Evolutionary conservation across 2,329 filamentous ascomycete genomes (phyloP), one percentile per base, ranked within the genome.

Genomic region (Immersiporthe knoxdaviesiana): DNA sequence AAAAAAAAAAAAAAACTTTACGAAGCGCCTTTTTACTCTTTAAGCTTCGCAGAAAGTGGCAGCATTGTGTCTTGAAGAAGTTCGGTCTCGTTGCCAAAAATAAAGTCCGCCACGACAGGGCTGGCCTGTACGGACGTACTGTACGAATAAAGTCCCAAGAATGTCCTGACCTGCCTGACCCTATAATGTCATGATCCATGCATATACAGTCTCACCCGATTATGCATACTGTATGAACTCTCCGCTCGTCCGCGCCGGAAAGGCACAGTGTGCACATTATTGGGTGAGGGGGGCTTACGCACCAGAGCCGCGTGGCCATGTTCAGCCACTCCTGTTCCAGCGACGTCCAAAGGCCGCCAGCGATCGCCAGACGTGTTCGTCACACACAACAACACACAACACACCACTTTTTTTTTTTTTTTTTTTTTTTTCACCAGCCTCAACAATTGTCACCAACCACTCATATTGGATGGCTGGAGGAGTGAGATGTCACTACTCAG

Each of bases 241-340:
- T 59, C 44, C 56, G 12, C 1, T 10, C 7, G 8, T n/a, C n/a
- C n/a, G 2, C 12, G 27, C 5, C 1, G 1, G 6, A 10, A 11
- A n/a, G 6, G 0, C n/a, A 68, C 66, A 68, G 69, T 70, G 66
- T 27, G 27, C 2, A 50, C 16, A 0, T 10, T 6, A 2, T 14
- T 14, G 4, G 27, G n/a, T n/a, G n/a, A n/a, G n/a, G n/a, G 32
- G 21, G 14, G 37, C 63, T n/a, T 56, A 56, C 27, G 58, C 56
- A 65, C 50, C 56, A 65, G 56, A 67, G 67, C 64, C 69, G 69
- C 67, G 67, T 66, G 69, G 69, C 69, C 64, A 61, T 62, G 44
- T n/a, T 67, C 52, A 66, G 66, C 69, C 62, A 68, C 68, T 54
- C 62, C 63, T 27, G 68, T 37, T 37, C 39, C 39, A 52, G 27